A percentile compares a stretch with the other conserved stretches of the same genome.
These are phyloP conservation scores for Jaltomata sinuosa DNA, from an alignment of 257 asterid species.

Conservation along the genomic window DNA sequence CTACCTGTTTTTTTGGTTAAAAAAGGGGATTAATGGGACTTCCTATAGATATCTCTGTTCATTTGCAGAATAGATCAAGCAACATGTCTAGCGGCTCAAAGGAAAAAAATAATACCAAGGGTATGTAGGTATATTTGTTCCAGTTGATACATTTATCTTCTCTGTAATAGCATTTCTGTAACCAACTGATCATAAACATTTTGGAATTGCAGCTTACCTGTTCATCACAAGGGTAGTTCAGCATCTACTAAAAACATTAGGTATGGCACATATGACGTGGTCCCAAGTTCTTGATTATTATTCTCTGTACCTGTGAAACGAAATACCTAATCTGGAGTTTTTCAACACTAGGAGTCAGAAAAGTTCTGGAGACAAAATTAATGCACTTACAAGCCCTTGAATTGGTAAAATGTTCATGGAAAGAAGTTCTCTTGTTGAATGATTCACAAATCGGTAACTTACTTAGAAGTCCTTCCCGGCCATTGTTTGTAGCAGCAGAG, in stretches of 20 bases:
- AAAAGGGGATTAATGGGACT: not conserved
- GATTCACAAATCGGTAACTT: slow-evolving; percentile 15
- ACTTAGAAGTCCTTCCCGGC: slow-evolving; percentile 17
- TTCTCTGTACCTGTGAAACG: not conserved
- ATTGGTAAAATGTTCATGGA: slow-evolving; percentile 15
- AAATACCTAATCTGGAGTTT: not conserved
- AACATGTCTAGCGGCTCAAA: not conserved
- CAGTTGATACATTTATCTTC: not conserved
- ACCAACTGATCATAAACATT: not conserved
- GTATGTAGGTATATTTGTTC: not conserved
- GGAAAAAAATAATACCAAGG: not conserved
- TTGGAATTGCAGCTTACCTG: slow-evolving; percentile 2
- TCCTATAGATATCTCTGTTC: slow-evolving; percentile 13
- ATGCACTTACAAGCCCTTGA: slow-evolving; percentile 15
- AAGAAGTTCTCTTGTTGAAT: slow-evolving; percentile 11
- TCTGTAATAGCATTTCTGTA: not conserved
- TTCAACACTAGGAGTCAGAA: slow-evolving; percentile 2
- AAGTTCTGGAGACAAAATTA: slow-evolving; percentile 12
- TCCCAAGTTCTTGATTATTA: not conserved
- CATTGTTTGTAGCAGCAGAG: slow-evolving; percentile 26
- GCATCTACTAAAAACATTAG: not conserved
- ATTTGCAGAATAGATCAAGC: not conserved
- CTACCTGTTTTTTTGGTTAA: not conserved
- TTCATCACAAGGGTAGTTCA: not conserved
- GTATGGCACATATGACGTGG: not conserved